Base-by-base conservation (phyloP, 2,329 filamentous ascomycete species). In the Macrophomina phaseolina region DNA sequence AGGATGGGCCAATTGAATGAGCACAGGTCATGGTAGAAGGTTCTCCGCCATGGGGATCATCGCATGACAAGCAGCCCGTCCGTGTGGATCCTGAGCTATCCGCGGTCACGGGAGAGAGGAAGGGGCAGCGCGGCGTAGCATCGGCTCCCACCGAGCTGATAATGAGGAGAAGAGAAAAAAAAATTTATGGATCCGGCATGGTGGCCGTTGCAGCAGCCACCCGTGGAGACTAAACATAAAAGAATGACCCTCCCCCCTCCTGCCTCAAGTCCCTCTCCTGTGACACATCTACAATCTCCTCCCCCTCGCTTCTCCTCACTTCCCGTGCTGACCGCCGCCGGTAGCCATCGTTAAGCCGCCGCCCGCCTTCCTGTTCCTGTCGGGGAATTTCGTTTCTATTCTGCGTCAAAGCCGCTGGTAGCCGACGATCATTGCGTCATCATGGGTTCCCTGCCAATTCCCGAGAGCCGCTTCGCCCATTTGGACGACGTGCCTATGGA, bases 381-480 rank as follows among this genome's bases (percentile, higher is more conserved):
- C 38, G 28, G 23, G 23, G 32, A 64, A 18, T 16, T 30, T 28
- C 32, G 3, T n/a, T 28, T n/a, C 52, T 7, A 46, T 30, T 28
- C 51, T n/a, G 46, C 28, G 36, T 32, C 58, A 62, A 55, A 66
- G 53, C 64, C 64, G 64, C 46, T 34, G 32, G 12, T 61, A 60
- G 36, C 64, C 64, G 55, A 18, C 55, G 16, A 62, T 49, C 45
- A 4, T 49, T 36, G 45, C 58, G 58, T 62, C 53, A 45, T 5
- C 11, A 66, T 66, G 64, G 64, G 64, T 61, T 66, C 53, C 28
- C 45, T 61, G 6, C 45, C 64, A 46, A 66, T 61, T 32, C 64
- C 53, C 32, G 64, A 66, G 32, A 63, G 55, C 36, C 65, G 56
- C 48, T 67, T 67, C 49, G 65, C 48, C 9, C 49, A 55, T 16